Evolutionary conservation across 352 stramenopile species (phyloP).

Genomic region (Pythium dissotocum): DNA sequence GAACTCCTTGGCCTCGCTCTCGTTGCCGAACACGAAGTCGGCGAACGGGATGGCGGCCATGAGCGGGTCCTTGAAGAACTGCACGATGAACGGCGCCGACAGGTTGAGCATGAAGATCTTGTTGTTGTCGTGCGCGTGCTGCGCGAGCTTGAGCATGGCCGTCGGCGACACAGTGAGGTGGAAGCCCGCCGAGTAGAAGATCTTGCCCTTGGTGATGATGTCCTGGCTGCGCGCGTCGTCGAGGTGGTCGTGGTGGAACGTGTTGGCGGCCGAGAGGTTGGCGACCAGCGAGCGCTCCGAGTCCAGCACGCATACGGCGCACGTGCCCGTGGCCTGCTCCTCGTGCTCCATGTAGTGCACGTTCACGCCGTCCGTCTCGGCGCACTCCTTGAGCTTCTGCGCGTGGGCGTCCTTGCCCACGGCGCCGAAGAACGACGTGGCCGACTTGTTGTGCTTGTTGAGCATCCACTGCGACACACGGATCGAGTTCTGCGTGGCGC

Average conservation of each 20-base stretch:
- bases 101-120: constrained; percentile 98
- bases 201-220: constrained; percentile 92
- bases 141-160: constrained; percentile 90
- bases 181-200: constrained; percentile 98
- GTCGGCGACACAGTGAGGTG: constrained; percentile 98
- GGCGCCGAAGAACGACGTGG: constrained; percentile 96
- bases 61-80: constrained; percentile 98
- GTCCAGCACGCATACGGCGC: constrained; percentile 96
- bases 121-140: constrained; percentile 92
- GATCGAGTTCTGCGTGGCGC: constrained; percentile 99
- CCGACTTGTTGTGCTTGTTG: constrained; percentile 74
- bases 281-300: constrained; percentile 96
- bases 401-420: constrained; percentile 96
- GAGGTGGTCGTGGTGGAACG: constrained; percentile 94
- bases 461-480: constrained; percentile 99
- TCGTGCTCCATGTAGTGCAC: constrained; percentile 97
- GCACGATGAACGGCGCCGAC: constrained; percentile 97
- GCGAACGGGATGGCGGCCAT: constrained; percentile 93
- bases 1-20: constrained; percentile 97
- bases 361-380: constrained; percentile 93
- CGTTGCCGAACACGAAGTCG: constrained; percentile 99
- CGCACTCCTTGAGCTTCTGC: constrained; percentile 92
- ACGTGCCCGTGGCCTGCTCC: constrained; percentile 95
- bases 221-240: constrained; percentile 89
- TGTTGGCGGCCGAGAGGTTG: constrained; percentile 98